Percentiles rank a stretch among this genome's conserved stretches.
These are phyloP conservation scores for Metrosideros polymorpha DNA, from an alignment of 441 rosid genomes.

Conservation along the genomic window DNA sequence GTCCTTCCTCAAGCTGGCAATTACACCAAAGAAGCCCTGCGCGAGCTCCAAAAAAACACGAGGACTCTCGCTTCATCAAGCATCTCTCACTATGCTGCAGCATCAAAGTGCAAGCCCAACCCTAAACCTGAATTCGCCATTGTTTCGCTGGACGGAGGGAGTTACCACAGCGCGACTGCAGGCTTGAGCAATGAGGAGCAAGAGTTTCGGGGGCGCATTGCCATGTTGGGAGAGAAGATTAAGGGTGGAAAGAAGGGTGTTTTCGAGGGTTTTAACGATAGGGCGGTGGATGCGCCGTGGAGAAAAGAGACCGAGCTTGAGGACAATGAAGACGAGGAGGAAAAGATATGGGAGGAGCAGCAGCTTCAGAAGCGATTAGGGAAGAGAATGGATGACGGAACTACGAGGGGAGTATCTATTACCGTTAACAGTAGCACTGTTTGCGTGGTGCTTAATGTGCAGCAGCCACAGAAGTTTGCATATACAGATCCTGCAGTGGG, in stretches of 20 bases:
- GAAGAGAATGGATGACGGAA: slow-evolving; percentile 58
- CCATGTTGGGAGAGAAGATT: slow-evolving; percentile 28
- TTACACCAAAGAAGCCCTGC: slow-evolving; percentile 73
- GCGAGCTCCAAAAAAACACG: slow-evolving; percentile 82
- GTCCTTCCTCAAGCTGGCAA: slow-evolving; percentile 73
- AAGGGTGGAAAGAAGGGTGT: slow-evolving; percentile 45
- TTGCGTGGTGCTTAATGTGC: not conserved
- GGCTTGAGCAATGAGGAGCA: slow-evolving; percentile 72
- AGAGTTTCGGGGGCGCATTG: slow-evolving; percentile 39
- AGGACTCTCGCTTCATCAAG: slow-evolving; percentile 55
- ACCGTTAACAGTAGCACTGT: not conserved
- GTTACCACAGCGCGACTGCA: slow-evolving; percentile 24
- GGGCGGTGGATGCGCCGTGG: not conserved
- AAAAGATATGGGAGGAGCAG: slow-evolving; percentile 84
- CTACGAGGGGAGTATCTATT: slow-evolving; percentile 1
- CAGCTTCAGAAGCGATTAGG: slow-evolving; percentile 77
- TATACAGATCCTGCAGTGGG: slow-evolving; percentile 1
- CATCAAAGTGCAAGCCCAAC: slow-evolving; percentile 5
- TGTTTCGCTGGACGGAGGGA: slow-evolving; percentile 49
- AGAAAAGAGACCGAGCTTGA: not conserved
- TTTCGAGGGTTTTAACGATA: slow-evolving; percentile 36
- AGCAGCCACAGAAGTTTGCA: slow-evolving; percentile 19
- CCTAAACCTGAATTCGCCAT: slow-evolving; percentile 37
- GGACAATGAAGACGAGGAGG: slow-evolving; percentile 63
- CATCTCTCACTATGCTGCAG: not conserved